Conservation (phyloP, 768 basidiomycete genomes). For the Obba rivulosa region DNA sequence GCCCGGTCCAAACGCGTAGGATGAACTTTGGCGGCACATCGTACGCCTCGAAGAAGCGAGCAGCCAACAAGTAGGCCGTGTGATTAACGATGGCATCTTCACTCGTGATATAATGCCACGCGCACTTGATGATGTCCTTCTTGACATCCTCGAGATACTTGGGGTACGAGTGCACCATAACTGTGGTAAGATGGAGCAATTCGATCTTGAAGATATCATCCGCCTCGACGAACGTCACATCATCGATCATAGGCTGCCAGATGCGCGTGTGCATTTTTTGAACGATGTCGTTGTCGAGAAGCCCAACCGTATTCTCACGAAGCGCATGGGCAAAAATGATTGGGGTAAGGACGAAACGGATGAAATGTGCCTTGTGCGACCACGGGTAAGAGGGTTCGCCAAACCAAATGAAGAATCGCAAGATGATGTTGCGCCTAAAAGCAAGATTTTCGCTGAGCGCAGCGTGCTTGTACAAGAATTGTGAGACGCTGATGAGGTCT, state of each 20-base stretch:
- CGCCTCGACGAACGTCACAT: conserved; percentile 42
- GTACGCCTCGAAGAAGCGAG: conserved; percentile 87
- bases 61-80: conserved; percentile 84
- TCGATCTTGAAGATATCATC: conserved; percentile 92
- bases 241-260: conserved; percentile 74
- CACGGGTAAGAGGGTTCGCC: conserved; percentile 55
- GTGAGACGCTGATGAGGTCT: conserved; percentile 71
- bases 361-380: conserved; percentile 72
- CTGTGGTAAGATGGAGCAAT: conserved; percentile 81
- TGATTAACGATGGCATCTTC: conserved; percentile 93
- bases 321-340: conserved; percentile 70
- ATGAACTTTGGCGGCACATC: conserved; percentile 90
- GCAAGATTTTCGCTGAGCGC: conserved; percentile 63
- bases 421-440: conserved; percentile 77
- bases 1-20: conserved; percentile 82
- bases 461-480: conserved; percentile 84
- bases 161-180: conserved; percentile 81
- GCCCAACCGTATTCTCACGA: conserved; percentile 42
- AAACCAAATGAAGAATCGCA: conserved; percentile 86
- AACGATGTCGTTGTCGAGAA: conserved; percentile 72
- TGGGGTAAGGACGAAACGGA: conserved; percentile 85
- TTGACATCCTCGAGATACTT: conserved; percentile 74
- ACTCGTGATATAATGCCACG: conserved; percentile 81
- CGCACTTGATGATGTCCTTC: conserved; percentile 91
- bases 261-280: conserved; percentile 64